Evolutionary conservation across 345 rosid genomes (phyloP).

Genomic region (Lepidium aucheri): DNA sequence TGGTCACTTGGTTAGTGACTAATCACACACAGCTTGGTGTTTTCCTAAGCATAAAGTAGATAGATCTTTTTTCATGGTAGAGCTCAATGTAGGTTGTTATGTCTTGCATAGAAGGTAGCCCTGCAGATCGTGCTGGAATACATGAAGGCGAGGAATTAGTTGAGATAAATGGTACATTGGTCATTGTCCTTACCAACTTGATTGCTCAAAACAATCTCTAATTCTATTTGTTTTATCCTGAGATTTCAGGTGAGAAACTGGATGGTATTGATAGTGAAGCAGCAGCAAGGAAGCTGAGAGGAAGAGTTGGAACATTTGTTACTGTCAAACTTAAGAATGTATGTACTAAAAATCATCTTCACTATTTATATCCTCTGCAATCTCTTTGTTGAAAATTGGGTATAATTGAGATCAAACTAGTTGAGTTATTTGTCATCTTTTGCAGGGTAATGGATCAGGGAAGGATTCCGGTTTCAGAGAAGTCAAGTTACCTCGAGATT

Average conservation of each 20-base stretch:
- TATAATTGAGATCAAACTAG: neutral
- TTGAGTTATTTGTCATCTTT: neutral
- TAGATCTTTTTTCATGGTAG: constrained; percentile 17
- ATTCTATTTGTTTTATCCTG: neutral
- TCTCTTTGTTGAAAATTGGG: neutral
- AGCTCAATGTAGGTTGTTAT: constrained; percentile 57
- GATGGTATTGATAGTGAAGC: constrained; percentile 66
- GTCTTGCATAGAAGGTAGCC: constrained; percentile 75
- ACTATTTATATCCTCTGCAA: neutral
- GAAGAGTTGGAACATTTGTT: constrained; percentile 71
- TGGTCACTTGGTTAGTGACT: constrained; percentile 70
- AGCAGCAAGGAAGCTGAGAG: constrained; percentile 86
- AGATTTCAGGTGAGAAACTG: constrained; percentile 54
- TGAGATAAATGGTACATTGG: constrained; percentile 70
- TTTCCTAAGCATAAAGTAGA: neutral
- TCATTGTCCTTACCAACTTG: neutral
- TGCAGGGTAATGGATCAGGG: constrained; percentile 39
- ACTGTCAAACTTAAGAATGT: constrained; percentile 63
- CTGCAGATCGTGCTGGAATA: constrained; percentile 88
- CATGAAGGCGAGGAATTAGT: constrained; percentile 78
- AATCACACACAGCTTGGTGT: neutral
- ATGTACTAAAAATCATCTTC: constrained; percentile 13
- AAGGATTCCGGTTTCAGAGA: constrained; percentile 44
- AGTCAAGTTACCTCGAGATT: constrained; percentile 69
- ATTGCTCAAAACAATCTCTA: neutral